Conservation (phyloP, 257 asterid species). For the Jaltomata sinuosa region DNA sequence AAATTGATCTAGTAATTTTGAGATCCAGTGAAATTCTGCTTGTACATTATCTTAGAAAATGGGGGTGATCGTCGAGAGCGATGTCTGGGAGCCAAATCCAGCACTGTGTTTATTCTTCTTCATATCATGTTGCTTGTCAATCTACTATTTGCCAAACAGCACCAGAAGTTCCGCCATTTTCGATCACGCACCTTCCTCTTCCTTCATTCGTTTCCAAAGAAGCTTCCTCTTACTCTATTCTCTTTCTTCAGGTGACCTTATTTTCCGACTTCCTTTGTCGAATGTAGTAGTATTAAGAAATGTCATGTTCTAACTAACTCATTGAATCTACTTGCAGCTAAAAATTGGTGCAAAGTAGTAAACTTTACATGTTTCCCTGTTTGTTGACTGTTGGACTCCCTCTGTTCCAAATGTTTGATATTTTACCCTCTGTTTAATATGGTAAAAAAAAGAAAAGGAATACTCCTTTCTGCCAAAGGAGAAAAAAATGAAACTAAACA, state of each 20-base stretch:
- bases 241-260: conserved; percentile 61
- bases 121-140: conserved; percentile 43
- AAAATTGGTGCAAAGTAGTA: neutral
- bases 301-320: neutral
- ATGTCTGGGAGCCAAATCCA: conserved; percentile 70
- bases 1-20: neutral
- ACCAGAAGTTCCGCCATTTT: conserved; percentile 27
- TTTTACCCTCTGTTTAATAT: neutral
- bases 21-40: neutral
- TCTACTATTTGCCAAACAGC: conserved; percentile 40
- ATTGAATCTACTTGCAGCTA: neutral
- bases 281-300: neutral
- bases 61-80: conserved; percentile 76
- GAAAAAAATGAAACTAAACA: neutral
- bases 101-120: conserved; percentile 42
- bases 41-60: conserved; percentile 15
- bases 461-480: neutral
- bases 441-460: neutral
- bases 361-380: neutral
- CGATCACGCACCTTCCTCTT: conserved; percentile 53
- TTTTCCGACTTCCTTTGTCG: neutral
- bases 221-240: conserved; percentile 57
- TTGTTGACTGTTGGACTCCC: neutral
- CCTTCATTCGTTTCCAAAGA: conserved; percentile 50
- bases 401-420: neutral